Evolutionary conservation across 208 protist genomes (phyloP).

Genomic region (Crithidia expoeki): DNA sequence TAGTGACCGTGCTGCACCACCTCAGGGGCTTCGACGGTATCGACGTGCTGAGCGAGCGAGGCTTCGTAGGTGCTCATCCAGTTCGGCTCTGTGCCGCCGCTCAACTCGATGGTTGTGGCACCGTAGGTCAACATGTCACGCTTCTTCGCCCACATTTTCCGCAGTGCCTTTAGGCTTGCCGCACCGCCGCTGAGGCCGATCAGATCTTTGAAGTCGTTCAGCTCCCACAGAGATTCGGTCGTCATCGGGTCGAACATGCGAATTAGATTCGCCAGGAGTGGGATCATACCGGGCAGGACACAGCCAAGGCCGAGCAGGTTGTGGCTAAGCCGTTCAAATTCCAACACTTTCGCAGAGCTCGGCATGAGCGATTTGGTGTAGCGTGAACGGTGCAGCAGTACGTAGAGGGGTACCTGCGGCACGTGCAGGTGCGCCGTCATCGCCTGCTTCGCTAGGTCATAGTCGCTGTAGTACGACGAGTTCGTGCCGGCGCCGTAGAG

Average conservation of each 20-base stretch:
- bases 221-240: slow-evolving; percentile 31
- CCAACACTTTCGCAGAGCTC: slow-evolving; percentile 29
- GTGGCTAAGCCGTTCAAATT: slow-evolving; percentile 48
- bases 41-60: slow-evolving; percentile 44
- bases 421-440: slow-evolving; percentile 26
- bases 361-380: slow-evolving; percentile 46
- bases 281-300: slow-evolving; percentile 43
- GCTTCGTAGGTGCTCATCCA: slow-evolving; percentile 51
- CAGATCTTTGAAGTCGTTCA: slow-evolving; percentile 45
- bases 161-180: slow-evolving; percentile 33
- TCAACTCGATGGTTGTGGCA: slow-evolving; percentile 25
- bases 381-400: slow-evolving; percentile 45
- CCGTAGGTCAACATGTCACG: slow-evolving; percentile 45
- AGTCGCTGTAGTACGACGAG: slow-evolving; percentile 47
- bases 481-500: slow-evolving; percentile 38
- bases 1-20: slow-evolving; percentile 31
- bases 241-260: slow-evolving; percentile 46
- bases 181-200: slow-evolving; percentile 28
- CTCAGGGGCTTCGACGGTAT: slow-evolving; percentile 25
- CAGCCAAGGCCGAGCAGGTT: slow-evolving; percentile 43
- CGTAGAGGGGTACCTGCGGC: slow-evolving; percentile 36
- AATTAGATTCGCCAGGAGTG: slow-evolving; percentile 39
- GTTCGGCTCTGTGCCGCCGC: slow-evolving; percentile 22
- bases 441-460: slow-evolving; percentile 36
- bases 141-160: slow-evolving; percentile 36